Percentiles rank a stretch among this genome's conserved stretches.
Conservation (phyloP, 2,329 filamentous ascomycete species). For the Didymella pomorum region DNA sequence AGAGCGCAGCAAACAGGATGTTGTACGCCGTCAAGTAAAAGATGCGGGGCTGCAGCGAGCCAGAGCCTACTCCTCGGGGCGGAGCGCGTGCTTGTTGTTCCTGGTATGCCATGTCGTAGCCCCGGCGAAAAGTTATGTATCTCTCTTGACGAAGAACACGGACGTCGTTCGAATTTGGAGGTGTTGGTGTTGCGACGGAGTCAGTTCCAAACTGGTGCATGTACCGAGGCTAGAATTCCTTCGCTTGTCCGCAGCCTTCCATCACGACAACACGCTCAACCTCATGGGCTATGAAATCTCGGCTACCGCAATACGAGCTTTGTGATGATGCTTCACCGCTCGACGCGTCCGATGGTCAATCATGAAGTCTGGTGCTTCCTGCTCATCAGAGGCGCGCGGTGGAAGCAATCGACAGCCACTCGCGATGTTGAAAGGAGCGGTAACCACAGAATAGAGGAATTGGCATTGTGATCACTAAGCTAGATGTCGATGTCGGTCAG, state of each 20-base stretch:
- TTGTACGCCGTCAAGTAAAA: slow-evolving; percentile 37
- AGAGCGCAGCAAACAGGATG: slow-evolving; percentile 30
- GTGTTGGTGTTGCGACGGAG: slow-evolving; percentile 18
- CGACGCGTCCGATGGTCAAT: not conserved
- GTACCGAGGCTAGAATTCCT: slow-evolving; percentile 20
- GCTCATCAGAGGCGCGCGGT: not conserved
- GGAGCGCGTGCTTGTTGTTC: not conserved
- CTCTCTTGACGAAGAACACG: not conserved
- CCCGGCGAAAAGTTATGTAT: not conserved
- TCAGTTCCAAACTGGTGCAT: slow-evolving; percentile 11
- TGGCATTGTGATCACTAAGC: too few species aligned
- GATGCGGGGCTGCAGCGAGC: slow-evolving; percentile 8
- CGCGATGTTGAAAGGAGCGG: too few species aligned
- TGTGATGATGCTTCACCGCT: not conserved
- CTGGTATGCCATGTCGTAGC: not conserved
- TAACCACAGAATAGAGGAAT: too few species aligned
- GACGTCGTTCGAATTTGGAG: not conserved
- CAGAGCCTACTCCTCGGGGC: not conserved
- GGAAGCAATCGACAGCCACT: not conserved
- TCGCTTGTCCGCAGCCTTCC: slow-evolving; percentile 13
- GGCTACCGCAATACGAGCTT: too few species aligned
- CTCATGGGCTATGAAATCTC: not conserved
- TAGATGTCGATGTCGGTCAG: too few species aligned
- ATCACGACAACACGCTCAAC: not conserved
- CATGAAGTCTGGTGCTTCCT: not conserved